Evolutionary conservation across 2,329 filamentous ascomycete species (phyloP), one percentile per base, ranked within the genome.

Genomic region (Cercospora nicotianae): DNA sequence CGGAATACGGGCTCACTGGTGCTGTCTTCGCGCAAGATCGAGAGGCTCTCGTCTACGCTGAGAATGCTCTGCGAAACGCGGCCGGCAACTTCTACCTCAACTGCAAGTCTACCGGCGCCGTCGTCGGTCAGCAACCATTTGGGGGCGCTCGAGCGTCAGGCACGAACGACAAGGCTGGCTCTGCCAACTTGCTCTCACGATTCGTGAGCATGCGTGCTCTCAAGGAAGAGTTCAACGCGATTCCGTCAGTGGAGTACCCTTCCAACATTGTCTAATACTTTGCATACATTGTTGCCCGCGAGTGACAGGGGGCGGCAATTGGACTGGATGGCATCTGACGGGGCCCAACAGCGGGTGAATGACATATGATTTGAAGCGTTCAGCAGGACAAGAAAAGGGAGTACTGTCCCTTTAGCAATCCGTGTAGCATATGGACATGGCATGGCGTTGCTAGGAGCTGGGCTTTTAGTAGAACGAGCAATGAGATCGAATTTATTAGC

Each of bases 41-140:
- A 48, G 80, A 84, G 58, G 89, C 85, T 13, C 81, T 93, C 67
- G 85, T 89, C 26, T 84, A 84, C 65, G 91, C 91, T 0, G 91
- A 93, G 79, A 87, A 93, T 73, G 86, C 84, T 69, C 83, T 94
- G 63, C 84, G 90, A 71, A 88, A 93, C 77, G 83, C 89, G 0
- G 91, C 91, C 0, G 91, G 91, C 51, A 94, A 94, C 83, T 94
- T 94, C 79, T 94, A 94, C 82, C 85, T 94, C 81, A 94, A 94
- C 82, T 91, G 89, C 83, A 94, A 94, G 86, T 90, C 82, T 69
- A 87, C 85, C 2, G 85, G 83, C 61, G 77, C 82, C 69, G 80
- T 82, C 72, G 77, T 80, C 8, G 78, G 76, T 2, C 78, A 80
- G 72, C 78, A 80, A 72, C 78, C 78, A 5, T 80, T 80, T 65